These are phyloP conservation scores for Lactifluus piperatus DNA, from an alignment of 768 basidiomycete genomes.

Conservation along the genomic window DNA sequence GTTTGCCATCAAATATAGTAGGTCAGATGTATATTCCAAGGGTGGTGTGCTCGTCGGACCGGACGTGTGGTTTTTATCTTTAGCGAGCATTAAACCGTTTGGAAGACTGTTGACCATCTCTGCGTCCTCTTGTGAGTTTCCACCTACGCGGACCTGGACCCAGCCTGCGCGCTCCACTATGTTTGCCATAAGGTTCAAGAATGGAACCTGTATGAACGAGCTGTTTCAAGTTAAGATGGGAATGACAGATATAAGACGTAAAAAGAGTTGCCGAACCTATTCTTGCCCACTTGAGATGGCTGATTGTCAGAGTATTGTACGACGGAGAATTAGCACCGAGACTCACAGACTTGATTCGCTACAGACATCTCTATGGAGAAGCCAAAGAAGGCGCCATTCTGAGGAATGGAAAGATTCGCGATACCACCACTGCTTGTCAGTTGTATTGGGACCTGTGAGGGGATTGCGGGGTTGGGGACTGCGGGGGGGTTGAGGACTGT, in stretches of 20 bases:
- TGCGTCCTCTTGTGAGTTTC: constrained; percentile 70
- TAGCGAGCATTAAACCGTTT: constrained; percentile 45
- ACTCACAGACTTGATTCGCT: constrained; percentile 55
- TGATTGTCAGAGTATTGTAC: neutral
- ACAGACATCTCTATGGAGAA: constrained; percentile 77
- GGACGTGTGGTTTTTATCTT: constrained; percentile 29
- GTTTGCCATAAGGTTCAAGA: constrained; percentile 72
- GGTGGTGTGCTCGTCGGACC: constrained; percentile 62
- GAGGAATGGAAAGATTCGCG: constrained; percentile 32
- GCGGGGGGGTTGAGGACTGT: constrained; percentile 43
- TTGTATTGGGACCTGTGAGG: constrained; percentile 37
- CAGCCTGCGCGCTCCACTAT: constrained; percentile 52
- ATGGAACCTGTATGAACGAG: constrained; percentile 46
- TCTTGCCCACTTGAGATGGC: constrained; percentile 39
- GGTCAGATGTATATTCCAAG: constrained; percentile 50
- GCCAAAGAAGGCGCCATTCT: constrained; percentile 52
- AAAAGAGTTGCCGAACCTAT: constrained; percentile 20
- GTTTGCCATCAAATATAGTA: constrained; percentile 57
- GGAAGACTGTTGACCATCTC: constrained; percentile 40
- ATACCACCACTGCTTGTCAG: constrained; percentile 26
- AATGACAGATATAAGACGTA: neutral
- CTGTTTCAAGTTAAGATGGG: constrained; percentile 24
- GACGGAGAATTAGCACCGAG: neutral
- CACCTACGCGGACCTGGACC: constrained; percentile 61
- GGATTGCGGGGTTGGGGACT: constrained; percentile 37